These are phyloP conservation scores for Zizania palustris DNA, from an alignment of 202 grass and related monocot species.

Conservation along the genomic window DNA sequence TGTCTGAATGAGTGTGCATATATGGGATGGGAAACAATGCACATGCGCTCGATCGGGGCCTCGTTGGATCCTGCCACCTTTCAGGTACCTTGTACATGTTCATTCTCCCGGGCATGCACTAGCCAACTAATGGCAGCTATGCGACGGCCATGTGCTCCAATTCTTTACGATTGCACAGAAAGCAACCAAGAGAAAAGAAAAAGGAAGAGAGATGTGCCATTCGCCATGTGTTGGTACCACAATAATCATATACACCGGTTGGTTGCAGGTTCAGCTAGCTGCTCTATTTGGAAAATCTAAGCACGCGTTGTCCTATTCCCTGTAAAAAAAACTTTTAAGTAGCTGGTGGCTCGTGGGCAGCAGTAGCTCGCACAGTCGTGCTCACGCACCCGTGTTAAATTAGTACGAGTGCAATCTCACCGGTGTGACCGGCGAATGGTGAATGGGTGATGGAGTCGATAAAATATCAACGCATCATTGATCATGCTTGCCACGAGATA, in stretches of 20 bases:
- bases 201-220: background rate
- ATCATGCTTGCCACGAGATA: background rate
- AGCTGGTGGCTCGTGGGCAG: background rate
- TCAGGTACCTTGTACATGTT: constrained; percentile 22
- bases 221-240: constrained; percentile 12
- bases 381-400: background rate
- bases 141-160: constrained; percentile 32
- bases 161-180: constrained; percentile 6
- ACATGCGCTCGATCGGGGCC: constrained; percentile 38
- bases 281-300: background rate
- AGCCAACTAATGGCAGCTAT: constrained; percentile 25
- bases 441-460: too few species aligned
- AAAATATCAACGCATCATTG: background rate
- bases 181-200: background rate
- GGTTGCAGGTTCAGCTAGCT: background rate
- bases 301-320: background rate
- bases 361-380: background rate
- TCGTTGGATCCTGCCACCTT: constrained; percentile 32
- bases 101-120: constrained; percentile 1
- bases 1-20: background rate
- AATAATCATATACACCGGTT: background rate
- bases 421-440: background rate
- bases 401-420: background rate
- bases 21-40: background rate
- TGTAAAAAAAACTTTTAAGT: background rate